phyloP scores from a whole-genome alignment of 139 green algal genomes.

The Chlorokybus atmophyticus region DNA sequence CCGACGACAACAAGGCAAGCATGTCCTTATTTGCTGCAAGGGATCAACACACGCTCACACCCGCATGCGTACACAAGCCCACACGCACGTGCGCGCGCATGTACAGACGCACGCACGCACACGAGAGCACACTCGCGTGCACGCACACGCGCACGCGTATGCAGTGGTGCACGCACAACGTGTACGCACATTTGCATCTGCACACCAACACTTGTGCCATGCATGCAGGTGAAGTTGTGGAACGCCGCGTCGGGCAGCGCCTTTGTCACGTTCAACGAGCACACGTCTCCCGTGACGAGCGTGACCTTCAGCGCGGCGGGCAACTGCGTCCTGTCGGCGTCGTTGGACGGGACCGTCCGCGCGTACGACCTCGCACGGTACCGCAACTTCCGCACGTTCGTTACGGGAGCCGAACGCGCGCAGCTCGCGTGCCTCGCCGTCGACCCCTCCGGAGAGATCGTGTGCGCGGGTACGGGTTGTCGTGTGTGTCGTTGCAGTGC shows the following conservation, averaged over 20 bases:
- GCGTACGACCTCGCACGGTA: slow-evolving; percentile 81
- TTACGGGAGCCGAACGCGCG: slow-evolving; percentile 54
- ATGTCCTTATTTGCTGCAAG: too few relatives aligned
- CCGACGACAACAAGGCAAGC: slow-evolving; percentile 72
- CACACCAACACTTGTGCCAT: too few relatives aligned
- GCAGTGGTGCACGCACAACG: too few relatives aligned
- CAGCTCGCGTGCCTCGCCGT: slow-evolving; percentile 78
- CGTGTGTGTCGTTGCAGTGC: too few relatives aligned
- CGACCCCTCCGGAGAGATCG: slow-evolving; percentile 71
- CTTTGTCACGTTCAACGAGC: slow-evolving; percentile 88
- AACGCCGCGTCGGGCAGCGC: slow-evolving; percentile 53
- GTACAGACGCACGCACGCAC: too few relatives aligned
- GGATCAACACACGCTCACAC: too few relatives aligned
- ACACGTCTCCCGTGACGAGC: slow-evolving; percentile 67
- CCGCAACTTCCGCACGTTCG: slow-evolving; percentile 91
- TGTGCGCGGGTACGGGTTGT: slow-evolving; percentile 63
- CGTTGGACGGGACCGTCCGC: slow-evolving; percentile 80
- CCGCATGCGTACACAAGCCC: too few relatives aligned
- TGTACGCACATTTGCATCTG: too few relatives aligned
- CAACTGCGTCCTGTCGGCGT: slow-evolving; percentile 47
- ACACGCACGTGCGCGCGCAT: too few relatives aligned
- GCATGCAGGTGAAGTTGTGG: slow-evolving; percentile 16
- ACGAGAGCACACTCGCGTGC: too few relatives aligned
- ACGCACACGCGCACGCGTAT: too few relatives aligned
- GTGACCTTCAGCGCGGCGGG: slow-evolving; percentile 59